Evolutionary conservation across 352 stramenopile species (phyloP).

Genomic region (Pythium monospermum): DNA sequence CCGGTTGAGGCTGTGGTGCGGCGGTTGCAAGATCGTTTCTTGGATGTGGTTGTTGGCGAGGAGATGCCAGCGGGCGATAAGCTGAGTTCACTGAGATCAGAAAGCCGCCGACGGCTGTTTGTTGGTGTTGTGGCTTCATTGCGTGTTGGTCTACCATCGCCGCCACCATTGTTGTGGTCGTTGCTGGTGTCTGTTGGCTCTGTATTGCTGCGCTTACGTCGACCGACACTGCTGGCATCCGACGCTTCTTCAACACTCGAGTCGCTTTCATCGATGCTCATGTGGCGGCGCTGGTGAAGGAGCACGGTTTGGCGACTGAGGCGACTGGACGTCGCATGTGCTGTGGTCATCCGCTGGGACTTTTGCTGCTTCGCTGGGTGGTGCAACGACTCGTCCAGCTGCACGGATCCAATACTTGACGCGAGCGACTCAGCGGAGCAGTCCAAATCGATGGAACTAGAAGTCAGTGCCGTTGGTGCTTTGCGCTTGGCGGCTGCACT

Average conservation of each 20-base stretch:
- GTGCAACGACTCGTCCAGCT: conserved; percentile 16
- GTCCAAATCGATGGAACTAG: neutral
- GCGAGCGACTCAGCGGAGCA: neutral
- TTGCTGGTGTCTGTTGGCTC: too few species aligned
- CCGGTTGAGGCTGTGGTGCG: conserved; percentile 9
- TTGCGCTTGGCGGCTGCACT: conserved; percentile 24
- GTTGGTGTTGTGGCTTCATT: neutral
- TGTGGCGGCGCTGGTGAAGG: conserved; percentile 38
- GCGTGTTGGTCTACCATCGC: neutral
- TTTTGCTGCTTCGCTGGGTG: conserved; percentile 8
- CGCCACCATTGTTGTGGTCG: too few species aligned
- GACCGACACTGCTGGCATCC: conserved; percentile 37
- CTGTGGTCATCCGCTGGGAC: conserved; percentile 11
- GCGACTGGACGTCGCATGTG: conserved; percentile 22
- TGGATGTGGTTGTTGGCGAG: conserved; percentile 8
- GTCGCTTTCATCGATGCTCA: conserved; percentile 48
- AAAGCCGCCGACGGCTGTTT: conserved; percentile 15
- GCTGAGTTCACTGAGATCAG: conserved; percentile 22
- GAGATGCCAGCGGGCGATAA: conserved; percentile 16
- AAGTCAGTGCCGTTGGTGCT: conserved; percentile 1
- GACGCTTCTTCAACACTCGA: conserved; percentile 56
- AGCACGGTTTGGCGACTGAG: conserved; percentile 19
- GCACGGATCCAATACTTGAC: conserved; percentile 33
- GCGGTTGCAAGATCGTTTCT: conserved; percentile 21
- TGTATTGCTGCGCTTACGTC: conserved; percentile 70